A percentile compares a stretch with the other conserved stretches of the same genome.
Conservation (phyloP, 2,329 filamentous ascomycete species). For the Nemania diffusa region DNA sequence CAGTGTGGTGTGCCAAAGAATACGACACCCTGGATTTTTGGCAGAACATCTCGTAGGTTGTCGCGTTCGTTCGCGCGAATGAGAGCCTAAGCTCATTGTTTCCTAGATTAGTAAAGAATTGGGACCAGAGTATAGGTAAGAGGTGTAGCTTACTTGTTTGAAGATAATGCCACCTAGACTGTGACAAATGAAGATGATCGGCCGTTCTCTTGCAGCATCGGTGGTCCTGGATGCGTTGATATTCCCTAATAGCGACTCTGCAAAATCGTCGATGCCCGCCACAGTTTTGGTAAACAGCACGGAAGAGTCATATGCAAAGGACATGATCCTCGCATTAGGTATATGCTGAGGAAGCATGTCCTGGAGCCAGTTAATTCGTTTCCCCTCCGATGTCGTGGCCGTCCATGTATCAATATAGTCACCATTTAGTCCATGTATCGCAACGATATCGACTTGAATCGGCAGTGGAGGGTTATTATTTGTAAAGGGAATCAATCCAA, state of each 20-base stretch:
- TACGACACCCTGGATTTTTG: neutral
- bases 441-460: neutral
- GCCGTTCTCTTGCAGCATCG: neutral
- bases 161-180: conserved; percentile 1
- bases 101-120: no score
- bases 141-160: neutral
- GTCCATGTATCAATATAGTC: neutral
- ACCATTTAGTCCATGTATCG: neutral
- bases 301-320: neutral
- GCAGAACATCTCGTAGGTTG: no score
- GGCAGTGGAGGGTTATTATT: no score
- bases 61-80: no score
- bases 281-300: neutral
- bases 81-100: no score
- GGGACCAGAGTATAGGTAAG: no score
- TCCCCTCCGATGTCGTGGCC: no score
- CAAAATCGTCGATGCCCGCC: neutral
- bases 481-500: no score
- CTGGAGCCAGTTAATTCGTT: neutral
- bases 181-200: conserved; percentile 8
- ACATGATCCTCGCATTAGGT: neutral
- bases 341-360: neutral
- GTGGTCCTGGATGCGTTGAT: neutral
- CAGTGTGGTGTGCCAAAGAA: conserved; percentile 1
- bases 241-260: neutral